phyloP scores from a whole-genome alignment of 1,139 yeast species.

The Lodderomyces jiufengensis region DNA sequence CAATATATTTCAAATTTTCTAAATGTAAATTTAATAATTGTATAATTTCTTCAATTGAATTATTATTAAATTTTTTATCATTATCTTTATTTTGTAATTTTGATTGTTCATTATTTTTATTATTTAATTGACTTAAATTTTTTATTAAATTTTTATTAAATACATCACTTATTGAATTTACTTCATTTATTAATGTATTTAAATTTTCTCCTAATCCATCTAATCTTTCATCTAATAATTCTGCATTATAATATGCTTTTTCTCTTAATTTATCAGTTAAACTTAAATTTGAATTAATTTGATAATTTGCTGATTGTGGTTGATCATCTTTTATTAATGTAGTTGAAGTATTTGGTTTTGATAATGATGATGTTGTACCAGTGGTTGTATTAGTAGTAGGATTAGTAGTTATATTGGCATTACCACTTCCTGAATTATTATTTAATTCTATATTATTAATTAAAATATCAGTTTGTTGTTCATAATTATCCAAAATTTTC shows the following conservation, averaged over 20 bases:
- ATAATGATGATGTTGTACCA: constrained; percentile 7
- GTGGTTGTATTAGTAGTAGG: constrained; percentile 3
- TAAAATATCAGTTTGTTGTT: constrained; percentile 71
- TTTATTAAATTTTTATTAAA: constrained; percentile 56
- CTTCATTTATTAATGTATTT: constrained; percentile 73
- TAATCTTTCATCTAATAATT: constrained; percentile 75
- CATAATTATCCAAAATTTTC: constrained; percentile 75
- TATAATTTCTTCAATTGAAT: constrained; percentile 56
- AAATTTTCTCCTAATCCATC: constrained; percentile 75
- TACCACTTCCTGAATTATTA: constrained; percentile 9
- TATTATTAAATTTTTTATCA: constrained; percentile 23
- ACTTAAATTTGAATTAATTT: constrained; percentile 24
- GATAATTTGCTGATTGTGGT: constrained; percentile 1
- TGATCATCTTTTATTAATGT: constrained; percentile 8
- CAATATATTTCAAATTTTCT: constrained; percentile 86
- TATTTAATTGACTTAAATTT: background rate
- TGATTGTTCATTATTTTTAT: constrained; percentile 11
- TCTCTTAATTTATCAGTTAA: constrained; percentile 83
- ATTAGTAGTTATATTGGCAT: constrained; percentile 9
- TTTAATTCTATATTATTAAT: constrained; percentile 41
- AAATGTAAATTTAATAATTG: constrained; percentile 83
- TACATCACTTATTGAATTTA: constrained; percentile 80
- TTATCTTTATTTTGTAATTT: no score
- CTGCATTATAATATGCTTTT: constrained; percentile 86
- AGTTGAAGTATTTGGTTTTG: constrained; percentile 1